These are phyloP conservation scores for Fusarium virguliforme DNA, from an alignment of 2,329 filamentous ascomycete species.

Conservation along the genomic window DNA sequence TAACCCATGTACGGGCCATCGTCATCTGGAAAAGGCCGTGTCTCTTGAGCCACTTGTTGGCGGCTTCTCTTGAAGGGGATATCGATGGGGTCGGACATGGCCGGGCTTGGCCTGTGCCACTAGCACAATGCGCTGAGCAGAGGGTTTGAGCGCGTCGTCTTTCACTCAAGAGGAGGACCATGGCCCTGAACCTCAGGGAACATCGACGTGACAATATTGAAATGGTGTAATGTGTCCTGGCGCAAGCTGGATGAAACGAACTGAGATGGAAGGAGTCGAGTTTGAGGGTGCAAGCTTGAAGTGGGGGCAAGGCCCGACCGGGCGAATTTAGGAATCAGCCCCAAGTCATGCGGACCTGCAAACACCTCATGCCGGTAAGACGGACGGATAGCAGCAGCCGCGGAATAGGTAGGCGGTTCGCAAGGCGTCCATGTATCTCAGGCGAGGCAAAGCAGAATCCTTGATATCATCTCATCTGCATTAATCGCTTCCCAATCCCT, in stretches of 20 bases:
- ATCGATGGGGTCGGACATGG: conserved; percentile 49
- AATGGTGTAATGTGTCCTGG: conserved; percentile 2
- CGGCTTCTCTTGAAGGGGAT: conserved; percentile 42
- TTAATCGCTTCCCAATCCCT: neutral
- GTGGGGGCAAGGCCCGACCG: conserved; percentile 6
- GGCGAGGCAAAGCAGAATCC: neutral
- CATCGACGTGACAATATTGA: neutral
- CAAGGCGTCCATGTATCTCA: neutral
- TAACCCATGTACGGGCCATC: conserved; percentile 49
- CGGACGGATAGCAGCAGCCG: neutral
- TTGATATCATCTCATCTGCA: neutral
- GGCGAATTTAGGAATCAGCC: conserved; percentile 10
- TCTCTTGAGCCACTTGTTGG: conserved; percentile 18
- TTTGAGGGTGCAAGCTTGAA: neutral
- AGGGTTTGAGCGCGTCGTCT: conserved; percentile 6
- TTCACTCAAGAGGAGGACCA: neutral
- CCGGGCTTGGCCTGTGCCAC: neutral
- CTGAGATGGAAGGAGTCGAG: neutral
- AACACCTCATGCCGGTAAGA: conserved; percentile 3
- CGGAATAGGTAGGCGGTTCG: neutral
- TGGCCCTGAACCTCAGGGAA: neutral
- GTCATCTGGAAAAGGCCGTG: conserved; percentile 38
- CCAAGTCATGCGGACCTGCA: conserved; percentile 6
- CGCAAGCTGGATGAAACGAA: neutral
- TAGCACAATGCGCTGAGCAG: neutral